phyloP scores from a whole-genome alignment of 768 basidiomycete genomes.

The Thelephora aurantiotincta region DNA sequence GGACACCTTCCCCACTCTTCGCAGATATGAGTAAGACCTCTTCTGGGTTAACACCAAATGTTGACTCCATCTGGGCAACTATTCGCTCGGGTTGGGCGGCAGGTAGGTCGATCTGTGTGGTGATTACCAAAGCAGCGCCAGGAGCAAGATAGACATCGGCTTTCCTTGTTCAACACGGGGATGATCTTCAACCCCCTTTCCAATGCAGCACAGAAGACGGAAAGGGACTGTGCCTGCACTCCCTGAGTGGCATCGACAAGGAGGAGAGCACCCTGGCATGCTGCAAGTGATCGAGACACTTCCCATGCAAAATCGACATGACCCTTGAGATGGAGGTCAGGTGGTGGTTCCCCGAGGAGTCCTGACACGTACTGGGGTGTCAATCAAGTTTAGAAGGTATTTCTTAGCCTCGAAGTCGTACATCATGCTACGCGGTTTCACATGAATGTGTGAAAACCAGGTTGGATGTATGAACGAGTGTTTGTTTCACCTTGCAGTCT shows the following conservation, averaged over 20 bases:
- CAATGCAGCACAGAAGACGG: constrained; percentile 80
- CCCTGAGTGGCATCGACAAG: constrained; percentile 97
- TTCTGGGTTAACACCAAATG: constrained; percentile 64
- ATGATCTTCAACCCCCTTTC: constrained; percentile 75
- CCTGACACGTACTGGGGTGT: constrained; percentile 61
- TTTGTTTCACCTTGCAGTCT: constrained; percentile 69
- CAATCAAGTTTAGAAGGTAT: constrained; percentile 86
- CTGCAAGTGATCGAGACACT: constrained; percentile 82
- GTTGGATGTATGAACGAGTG: constrained; percentile 6
- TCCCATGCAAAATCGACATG: constrained; percentile 99
- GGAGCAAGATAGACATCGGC: constrained; percentile 1
- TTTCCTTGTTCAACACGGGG: constrained; percentile 86
- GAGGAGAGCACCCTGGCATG: constrained; percentile 78
- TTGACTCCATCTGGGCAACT: constrained; percentile 65
- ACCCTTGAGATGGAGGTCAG: constrained; percentile 31
- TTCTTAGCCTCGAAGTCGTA: constrained; percentile 36
- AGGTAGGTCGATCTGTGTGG: constrained; percentile 73
- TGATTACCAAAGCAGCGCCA: constrained; percentile 1
- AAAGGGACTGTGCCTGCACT: constrained; percentile 94
- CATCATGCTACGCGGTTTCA: constrained; percentile 49
- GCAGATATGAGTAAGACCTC: constrained; percentile 79
- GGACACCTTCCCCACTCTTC: constrained; percentile 81
- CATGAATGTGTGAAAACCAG: background rate
- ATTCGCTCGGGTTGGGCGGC: constrained; percentile 76
- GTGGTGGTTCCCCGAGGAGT: background rate